Conservation (phyloP, 176 grass and related monocot species). For the Eleusine coracana region DNA sequence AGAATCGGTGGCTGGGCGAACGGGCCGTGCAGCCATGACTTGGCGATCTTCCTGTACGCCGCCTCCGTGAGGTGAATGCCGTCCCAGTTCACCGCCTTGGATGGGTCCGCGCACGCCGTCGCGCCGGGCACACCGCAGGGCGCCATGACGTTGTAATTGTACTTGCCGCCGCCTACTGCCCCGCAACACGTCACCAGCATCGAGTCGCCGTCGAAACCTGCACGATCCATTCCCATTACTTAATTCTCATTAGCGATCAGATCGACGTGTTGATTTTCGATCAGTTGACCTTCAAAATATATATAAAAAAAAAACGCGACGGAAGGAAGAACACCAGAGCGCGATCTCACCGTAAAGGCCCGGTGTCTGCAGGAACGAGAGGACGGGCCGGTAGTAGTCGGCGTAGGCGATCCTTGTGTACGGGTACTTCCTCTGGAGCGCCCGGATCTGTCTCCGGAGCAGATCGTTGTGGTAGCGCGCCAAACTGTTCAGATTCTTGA, state of each 20-base stretch:
- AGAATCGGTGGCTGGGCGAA: neutral
- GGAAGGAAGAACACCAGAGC: too few species aligned
- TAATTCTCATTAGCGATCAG: too few species aligned
- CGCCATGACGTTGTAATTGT: conserved; percentile 47
- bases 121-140: conserved; percentile 38
- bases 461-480: conserved; percentile 41
- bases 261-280: too few species aligned
- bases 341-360: neutral
- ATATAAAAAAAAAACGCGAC: too few species aligned
- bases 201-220: conserved; percentile 11
- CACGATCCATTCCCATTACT: too few species aligned
- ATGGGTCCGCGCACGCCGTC: conserved; percentile 29
- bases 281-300: too few species aligned
- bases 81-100: conserved; percentile 51
- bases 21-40: neutral
- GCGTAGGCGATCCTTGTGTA: conserved; percentile 28
- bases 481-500: conserved; percentile 45
- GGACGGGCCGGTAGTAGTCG: conserved; percentile 35
- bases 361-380: conserved; percentile 7
- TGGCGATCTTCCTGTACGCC: conserved; percentile 41
- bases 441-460: neutral
- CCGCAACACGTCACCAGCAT: conserved; percentile 46
- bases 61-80: conserved; percentile 56
- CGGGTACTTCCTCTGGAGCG: conserved; percentile 14
- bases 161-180: conserved; percentile 32